These are phyloP conservation scores for Metarhizium anisopliae DNA, from an alignment of 2,329 filamentous ascomycete species.

Conservation along the genomic window DNA sequence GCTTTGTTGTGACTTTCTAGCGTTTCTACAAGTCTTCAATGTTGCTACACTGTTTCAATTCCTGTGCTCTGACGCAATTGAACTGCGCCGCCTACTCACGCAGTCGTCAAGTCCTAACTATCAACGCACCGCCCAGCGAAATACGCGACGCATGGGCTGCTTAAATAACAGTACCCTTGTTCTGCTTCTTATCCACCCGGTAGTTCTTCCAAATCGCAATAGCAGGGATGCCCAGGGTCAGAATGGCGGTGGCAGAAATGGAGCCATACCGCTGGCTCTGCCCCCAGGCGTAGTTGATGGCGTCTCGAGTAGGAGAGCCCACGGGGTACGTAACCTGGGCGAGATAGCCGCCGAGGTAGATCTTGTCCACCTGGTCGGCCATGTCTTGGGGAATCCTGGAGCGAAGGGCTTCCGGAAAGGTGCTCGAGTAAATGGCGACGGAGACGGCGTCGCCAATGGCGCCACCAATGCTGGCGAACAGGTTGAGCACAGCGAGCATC, in stretches of 20 bases:
- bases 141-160: too few species aligned
- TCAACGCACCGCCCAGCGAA: too few species aligned
- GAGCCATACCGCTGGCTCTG: constrained; percentile 7
- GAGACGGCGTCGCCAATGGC: constrained; percentile 50
- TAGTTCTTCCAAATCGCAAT: constrained; percentile 8
- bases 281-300: constrained; percentile 8
- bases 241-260: constrained; percentile 6
- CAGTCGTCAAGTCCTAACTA: too few species aligned
- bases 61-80: too few species aligned
- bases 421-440: constrained; percentile 38
- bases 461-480: constrained; percentile 49
- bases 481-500: constrained; percentile 46
- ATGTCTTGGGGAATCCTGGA: constrained; percentile 1
- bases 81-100: too few species aligned
- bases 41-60: too few species aligned
- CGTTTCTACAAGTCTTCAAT: too few species aligned
- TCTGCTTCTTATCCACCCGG: constrained; percentile 7
- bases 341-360: constrained; percentile 5
- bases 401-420: constrained; percentile 7
- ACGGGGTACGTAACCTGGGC: constrained; percentile 5
- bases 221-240: constrained; percentile 5
- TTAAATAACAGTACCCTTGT: constrained; percentile 1
- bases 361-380: neutral
- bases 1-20: too few species aligned
- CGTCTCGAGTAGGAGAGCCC: constrained; percentile 3